Conservation (phyloP, 805 yeast species). For the Saccharomycopsis javanensis region DNA sequence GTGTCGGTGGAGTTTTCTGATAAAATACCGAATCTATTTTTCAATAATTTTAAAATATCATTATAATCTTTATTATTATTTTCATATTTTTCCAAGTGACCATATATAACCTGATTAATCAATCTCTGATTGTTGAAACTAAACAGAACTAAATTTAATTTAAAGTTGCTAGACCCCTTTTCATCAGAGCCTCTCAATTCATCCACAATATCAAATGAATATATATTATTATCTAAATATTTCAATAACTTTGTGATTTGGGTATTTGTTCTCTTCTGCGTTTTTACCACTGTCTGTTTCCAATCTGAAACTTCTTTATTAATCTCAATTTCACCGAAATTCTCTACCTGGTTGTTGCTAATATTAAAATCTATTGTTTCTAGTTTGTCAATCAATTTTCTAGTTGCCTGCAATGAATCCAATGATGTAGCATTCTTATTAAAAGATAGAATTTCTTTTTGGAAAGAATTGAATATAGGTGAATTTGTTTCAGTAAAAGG, state of each 20-base stretch:
- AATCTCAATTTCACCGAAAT: not conserved
- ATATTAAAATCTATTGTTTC: not conserved
- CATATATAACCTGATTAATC: conserved; percentile 16
- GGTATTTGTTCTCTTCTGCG: conserved; percentile 10
- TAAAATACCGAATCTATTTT: not conserved
- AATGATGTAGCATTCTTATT: not conserved
- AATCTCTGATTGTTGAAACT: conserved; percentile 8
- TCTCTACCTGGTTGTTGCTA: not conserved
- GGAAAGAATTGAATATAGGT: not conserved
- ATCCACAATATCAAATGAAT: conserved; percentile 14
- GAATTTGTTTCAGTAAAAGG: not conserved
- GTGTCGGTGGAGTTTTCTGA: not conserved
- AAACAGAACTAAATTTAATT: conserved; percentile 3
- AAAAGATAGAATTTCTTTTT: not conserved
- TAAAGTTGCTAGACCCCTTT: not conserved
- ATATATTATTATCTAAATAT: conserved; percentile 16
- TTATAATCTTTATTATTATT: not conserved
- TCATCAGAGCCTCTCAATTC: conserved; percentile 10
- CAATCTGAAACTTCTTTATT: conserved; percentile 1
- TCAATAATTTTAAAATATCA: not conserved
- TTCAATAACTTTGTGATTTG: conserved; percentile 6
- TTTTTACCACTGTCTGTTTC: conserved; percentile 5
- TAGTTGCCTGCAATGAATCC: not conserved
- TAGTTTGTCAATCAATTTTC: not conserved
- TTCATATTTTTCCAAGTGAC: conserved; percentile 2